Evolutionary conservation across 345 rosid genomes (phyloP).

Genomic region (Laguncularia racemosa): DNA sequence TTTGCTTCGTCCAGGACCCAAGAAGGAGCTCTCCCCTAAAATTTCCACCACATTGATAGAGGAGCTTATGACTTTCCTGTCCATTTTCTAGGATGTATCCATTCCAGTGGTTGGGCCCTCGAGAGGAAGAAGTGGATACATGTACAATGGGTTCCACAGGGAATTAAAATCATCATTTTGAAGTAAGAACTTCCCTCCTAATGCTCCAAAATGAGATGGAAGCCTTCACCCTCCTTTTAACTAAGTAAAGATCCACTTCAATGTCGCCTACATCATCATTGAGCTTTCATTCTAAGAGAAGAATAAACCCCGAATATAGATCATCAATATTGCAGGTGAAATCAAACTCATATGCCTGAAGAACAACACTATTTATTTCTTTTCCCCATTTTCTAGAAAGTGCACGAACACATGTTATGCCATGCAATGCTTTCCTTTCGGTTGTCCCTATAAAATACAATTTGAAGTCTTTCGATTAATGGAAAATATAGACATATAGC

Average conservation of each 20-base stretch:
- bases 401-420: constrained; percentile 42
- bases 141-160: constrained; percentile 56
- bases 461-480: neutral
- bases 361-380: constrained; percentile 36
- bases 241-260: constrained; percentile 62
- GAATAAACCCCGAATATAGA: constrained; percentile 47
- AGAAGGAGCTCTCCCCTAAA: constrained; percentile 30
- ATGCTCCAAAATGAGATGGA: constrained; percentile 44
- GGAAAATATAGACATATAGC: no score
- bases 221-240: constrained; percentile 49
- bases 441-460: constrained; percentile 52
- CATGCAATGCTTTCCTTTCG: constrained; percentile 84
- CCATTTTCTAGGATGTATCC: constrained; percentile 29
- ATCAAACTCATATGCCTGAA: constrained; percentile 63
- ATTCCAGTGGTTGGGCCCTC: constrained; percentile 26
- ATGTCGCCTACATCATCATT: constrained; percentile 64
- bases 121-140: constrained; percentile 76
- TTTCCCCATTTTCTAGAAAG: constrained; percentile 72
- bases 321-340: constrained; percentile 47
- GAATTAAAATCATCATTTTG: constrained; percentile 41
- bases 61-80: constrained; percentile 53
- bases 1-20: constrained; percentile 12
- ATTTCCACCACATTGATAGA: constrained; percentile 47
- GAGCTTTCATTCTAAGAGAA: constrained; percentile 67
- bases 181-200: constrained; percentile 45